phyloP scores from a whole-genome alignment of 78 protist genomes.

The Dictyostelium firmibasis region DNA sequence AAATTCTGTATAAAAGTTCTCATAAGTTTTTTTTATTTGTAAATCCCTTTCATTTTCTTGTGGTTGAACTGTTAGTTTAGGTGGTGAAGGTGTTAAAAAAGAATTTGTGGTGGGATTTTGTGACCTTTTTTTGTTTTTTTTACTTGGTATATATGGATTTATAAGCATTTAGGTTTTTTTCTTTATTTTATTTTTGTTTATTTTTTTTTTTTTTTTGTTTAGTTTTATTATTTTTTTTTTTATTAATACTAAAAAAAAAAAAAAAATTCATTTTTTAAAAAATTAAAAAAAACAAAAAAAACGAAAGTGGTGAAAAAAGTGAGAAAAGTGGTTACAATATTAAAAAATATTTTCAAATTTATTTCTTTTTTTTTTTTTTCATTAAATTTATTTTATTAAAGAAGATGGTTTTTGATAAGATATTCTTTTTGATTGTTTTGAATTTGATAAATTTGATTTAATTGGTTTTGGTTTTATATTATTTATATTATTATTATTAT shows the following conservation, averaged over 20 bases:
- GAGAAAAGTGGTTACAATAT: neutral
- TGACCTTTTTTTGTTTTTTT: neutral
- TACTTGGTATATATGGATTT: neutral
- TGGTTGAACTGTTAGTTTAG: neutral
- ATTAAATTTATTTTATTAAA: neutral
- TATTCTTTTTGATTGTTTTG: neutral
- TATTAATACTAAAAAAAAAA: neutral
- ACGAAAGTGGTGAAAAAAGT: neutral
- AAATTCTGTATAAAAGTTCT: constrained; percentile 3
- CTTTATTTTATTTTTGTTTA: neutral
- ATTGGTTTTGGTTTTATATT: neutral
- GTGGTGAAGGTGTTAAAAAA: neutral
- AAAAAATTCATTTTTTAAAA: neutral
- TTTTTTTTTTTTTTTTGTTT: neutral
- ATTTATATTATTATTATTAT: neutral
- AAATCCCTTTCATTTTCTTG: neutral
- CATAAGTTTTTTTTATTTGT: neutral
- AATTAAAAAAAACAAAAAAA: neutral
- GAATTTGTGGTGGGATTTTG: neutral
- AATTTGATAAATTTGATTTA: neutral
- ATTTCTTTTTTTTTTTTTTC: neutral
- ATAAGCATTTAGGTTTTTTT: neutral
- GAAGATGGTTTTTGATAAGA: neutral
- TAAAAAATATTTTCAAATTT: neutral
- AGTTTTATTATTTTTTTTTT: neutral